Conservation (phyloP, 2,329 filamentous ascomycete species). For the Alternaria viburni region DNA sequence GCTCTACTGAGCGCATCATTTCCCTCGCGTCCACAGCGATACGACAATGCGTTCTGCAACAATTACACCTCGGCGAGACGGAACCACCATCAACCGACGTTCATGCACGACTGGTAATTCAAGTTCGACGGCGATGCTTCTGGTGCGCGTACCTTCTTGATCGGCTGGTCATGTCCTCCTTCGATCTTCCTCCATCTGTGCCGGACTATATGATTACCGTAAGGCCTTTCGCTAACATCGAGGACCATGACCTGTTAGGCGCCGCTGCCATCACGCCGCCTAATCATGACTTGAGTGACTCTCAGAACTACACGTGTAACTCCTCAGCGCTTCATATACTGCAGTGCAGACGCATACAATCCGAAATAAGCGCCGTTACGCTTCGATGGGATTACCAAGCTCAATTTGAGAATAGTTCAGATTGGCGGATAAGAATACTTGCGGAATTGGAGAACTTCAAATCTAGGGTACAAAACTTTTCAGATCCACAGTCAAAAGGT, state of each 20-base stretch:
- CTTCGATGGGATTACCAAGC: slow-evolving; percentile 20
- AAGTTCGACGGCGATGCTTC: slow-evolving; percentile 25
- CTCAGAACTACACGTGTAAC: slow-evolving; percentile 17
- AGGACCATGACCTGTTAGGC: slow-evolving; percentile 17
- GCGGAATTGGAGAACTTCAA: slow-evolving; percentile 24
- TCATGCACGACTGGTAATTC: slow-evolving; percentile 7
- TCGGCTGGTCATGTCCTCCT: slow-evolving; percentile 22
- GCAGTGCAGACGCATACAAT: slow-evolving; percentile 26
- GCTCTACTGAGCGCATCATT: slow-evolving; percentile 28
- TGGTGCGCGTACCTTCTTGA: slow-evolving; percentile 29
- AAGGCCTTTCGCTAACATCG: slow-evolving; percentile 22
- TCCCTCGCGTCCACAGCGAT: slow-evolving; percentile 23
- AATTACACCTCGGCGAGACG: slow-evolving; percentile 23
- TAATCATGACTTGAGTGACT: slow-evolving; percentile 13
- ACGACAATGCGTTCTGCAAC: slow-evolving; percentile 25
- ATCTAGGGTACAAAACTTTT: slow-evolving; percentile 20
- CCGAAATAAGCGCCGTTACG: slow-evolving; percentile 23
- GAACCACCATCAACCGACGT: slow-evolving; percentile 12
- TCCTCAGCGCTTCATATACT: slow-evolving; percentile 26
- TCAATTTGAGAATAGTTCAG: slow-evolving; percentile 17
- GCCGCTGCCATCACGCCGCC: slow-evolving; percentile 12
- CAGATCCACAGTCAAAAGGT: slow-evolving; percentile 24
- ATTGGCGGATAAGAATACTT: slow-evolving; percentile 26
- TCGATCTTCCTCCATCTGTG: slow-evolving; percentile 25
- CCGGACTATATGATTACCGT: slow-evolving; percentile 24